Evolutionary conservation across 129 eudicot species (phyloP), one percentile per base, ranked within the genome.

Genomic region (Escallonia herrerae): DNA sequence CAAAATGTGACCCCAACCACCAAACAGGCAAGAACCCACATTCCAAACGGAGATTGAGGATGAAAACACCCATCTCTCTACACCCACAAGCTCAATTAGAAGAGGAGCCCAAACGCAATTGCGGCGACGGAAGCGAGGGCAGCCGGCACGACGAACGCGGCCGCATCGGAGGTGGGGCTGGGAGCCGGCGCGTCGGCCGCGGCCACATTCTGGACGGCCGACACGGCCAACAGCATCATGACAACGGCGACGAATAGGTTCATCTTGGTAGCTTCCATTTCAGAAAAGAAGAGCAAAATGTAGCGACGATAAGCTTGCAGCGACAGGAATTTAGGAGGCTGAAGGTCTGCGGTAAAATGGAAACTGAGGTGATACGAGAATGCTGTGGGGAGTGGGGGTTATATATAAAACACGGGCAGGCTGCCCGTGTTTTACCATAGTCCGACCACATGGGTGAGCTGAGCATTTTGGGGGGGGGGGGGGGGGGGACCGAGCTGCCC

Each of bases 191-290:
- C 80, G 4, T 80, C 80, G 33, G 60, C 67, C 0, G 74, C 80
- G 2, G 59, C 74, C 45, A 7, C 68, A 6, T 70, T 72, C 53
- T 58, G 69, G 33, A 48, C 62, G 8, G 53, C 37, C 42, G 43
- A 63, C 2, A 71, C 45, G n/a, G 72, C 74, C 72, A 77, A 39
- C 64, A 71, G 37, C 74, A 73, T 62, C n/a, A 71, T n/a, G 37
- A 74, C 57, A 40, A 39, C 70, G 2, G 51, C 63, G 6, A 43
- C 62, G 12, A 76, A 49, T 7, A 62, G 38, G 9, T 61, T 74
- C 77, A 76, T 59, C 74, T 65, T 81, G 66, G 56, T 69, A 65
- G 82, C 70, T 65, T 73, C 82, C 82, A 76, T 76, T 69, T 22
- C 33, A 1, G 33, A 22, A 22, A 22, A 22, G 33, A 22, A 22